Conservation (phyloP, 805 yeast species). For the Kazachstania viticola region DNA sequence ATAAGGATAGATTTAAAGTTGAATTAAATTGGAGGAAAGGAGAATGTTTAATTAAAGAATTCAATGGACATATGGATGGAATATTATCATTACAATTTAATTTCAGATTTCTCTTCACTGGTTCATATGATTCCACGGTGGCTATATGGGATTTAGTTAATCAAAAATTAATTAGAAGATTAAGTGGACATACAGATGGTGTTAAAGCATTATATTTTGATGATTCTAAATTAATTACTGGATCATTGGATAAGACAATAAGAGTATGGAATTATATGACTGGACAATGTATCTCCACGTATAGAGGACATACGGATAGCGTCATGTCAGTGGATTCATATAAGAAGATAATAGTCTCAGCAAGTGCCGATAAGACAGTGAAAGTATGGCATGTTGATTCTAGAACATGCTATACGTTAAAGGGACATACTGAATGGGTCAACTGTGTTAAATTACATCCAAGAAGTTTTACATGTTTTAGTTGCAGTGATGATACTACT, state of each 20-base stretch:
- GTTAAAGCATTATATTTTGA: conserved; percentile 80
- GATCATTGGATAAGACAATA: conserved; percentile 82
- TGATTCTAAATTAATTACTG: conserved; percentile 79
- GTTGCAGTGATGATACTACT: conserved; percentile 87
- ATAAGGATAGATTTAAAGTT: conserved; percentile 79
- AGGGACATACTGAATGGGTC: conserved; percentile 92
- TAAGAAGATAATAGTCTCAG: conserved; percentile 76
- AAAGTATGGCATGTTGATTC: conserved; percentile 96
- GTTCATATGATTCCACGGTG: conserved; percentile 81
- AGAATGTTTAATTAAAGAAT: conserved; percentile 46
- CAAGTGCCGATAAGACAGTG: conserved; percentile 84
- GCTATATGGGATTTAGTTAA: conserved; percentile 88
- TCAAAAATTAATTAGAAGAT: conserved; percentile 64
- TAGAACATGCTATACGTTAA: conserved; percentile 79
- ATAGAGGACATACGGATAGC: conserved; percentile 82
- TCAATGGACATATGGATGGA: conserved; percentile 78
- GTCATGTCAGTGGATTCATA: conserved; percentile 76
- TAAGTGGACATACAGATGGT: conserved; percentile 82
- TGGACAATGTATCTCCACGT: conserved; percentile 88
- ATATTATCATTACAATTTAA: conserved; percentile 81
- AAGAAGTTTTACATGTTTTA: conserved; percentile 63
- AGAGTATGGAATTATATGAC: conserved; percentile 94
- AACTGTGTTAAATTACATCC: conserved; percentile 81
- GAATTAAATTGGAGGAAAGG: conserved; percentile 95
- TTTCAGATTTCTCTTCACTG: conserved; percentile 72